phyloP scores from a whole-genome alignment of 2,329 filamentous ascomycete species.

The Fusarium nygamai region DNA sequence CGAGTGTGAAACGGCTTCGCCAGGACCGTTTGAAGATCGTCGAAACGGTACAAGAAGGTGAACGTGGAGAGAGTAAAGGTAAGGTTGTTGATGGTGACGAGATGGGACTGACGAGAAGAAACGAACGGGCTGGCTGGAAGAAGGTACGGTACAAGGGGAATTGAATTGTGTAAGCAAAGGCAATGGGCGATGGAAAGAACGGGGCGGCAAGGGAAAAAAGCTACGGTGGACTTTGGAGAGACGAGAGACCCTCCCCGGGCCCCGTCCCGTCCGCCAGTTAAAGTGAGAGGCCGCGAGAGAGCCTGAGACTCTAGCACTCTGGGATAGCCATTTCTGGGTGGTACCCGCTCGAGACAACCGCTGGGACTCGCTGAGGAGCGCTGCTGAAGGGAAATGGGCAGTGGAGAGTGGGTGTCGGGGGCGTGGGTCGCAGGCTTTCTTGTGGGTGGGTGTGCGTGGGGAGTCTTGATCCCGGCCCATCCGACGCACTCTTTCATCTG shows the following conservation, averaged over 20 bases:
- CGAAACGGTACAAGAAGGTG: constrained; percentile 31
- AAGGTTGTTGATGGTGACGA: constrained; percentile 35
- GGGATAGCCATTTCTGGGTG: constrained; percentile 21
- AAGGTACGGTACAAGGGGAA: constrained; percentile 31
- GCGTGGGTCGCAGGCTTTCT: constrained; percentile 36
- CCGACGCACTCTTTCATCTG: constrained; percentile 33
- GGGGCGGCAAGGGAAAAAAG: constrained; percentile 43
- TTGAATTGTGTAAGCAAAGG: constrained; percentile 46
- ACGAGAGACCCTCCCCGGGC: constrained; percentile 19
- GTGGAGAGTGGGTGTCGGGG: constrained; percentile 41
- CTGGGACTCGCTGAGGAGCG: constrained; percentile 35
- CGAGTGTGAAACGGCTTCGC: constrained; percentile 32
- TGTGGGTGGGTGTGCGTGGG: constrained; percentile 36
- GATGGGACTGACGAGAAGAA: constrained; percentile 28
- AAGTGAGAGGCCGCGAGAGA: constrained; percentile 17
- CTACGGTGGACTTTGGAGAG: constrained; percentile 44
- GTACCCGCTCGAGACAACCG: constrained; percentile 34
- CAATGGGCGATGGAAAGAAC: constrained; percentile 24
- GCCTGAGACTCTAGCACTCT: constrained; percentile 34
- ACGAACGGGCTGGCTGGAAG: constrained; percentile 11
- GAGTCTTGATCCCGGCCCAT: constrained; percentile 39
- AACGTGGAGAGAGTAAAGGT: constrained; percentile 27
- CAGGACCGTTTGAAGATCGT: constrained; percentile 35
- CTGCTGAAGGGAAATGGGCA: constrained; percentile 43
- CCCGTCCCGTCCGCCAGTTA: constrained; percentile 34